phyloP scores from a whole-genome alignment of 495 filamentous ascomycete species.

The Penicilliopsis zonata region DNA sequence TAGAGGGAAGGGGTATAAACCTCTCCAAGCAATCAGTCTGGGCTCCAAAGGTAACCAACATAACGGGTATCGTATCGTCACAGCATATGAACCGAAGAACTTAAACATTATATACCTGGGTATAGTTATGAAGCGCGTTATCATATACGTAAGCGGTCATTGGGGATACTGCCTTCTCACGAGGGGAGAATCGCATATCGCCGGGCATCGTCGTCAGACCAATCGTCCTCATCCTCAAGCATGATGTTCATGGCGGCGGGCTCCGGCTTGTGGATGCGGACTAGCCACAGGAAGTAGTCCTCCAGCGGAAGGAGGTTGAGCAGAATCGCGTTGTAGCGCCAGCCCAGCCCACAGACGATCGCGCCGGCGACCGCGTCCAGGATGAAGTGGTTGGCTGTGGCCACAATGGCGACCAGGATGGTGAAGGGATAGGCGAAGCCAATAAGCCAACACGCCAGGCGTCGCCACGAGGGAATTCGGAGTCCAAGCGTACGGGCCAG shows the following conservation, averaged over 20 bases:
- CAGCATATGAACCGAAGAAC: too few relatives aligned
- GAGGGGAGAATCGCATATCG: constrained; percentile 6
- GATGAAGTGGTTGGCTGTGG: constrained; percentile 65
- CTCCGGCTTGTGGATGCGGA: constrained; percentile 51
- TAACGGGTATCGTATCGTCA: too few relatives aligned
- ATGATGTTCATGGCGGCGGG: constrained; percentile 9
- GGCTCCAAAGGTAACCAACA: too few relatives aligned
- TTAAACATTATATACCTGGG: too few relatives aligned
- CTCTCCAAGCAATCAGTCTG: too few relatives aligned
- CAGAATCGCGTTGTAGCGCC: constrained; percentile 44
- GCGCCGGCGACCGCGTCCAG: constrained; percentile 60
- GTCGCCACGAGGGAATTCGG: constrained; percentile 27
- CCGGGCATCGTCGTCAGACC: constrained; percentile 10
- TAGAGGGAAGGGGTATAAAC: too few relatives aligned
- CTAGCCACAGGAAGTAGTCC: constrained; percentile 51
- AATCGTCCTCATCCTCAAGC: constrained; percentile 6
- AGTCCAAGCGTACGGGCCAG: constrained; percentile 11
- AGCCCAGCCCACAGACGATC: constrained; percentile 43
- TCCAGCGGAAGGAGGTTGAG: constrained; percentile 50
- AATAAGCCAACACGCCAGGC: constrained; percentile 32
- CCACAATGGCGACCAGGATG: constrained; percentile 56
- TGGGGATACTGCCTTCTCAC: constrained; percentile 1
- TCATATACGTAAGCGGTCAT: not conserved
- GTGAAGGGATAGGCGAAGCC: constrained; percentile 52
- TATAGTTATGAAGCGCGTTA: too few relatives aligned